A percentile compares a stretch with the other conserved stretches of the same genome.
Evolutionary conservation across 2,329 filamentous ascomycete genomes (phyloP).

Genomic region (Ophiocordyceps camponoti-leonardi): DNA sequence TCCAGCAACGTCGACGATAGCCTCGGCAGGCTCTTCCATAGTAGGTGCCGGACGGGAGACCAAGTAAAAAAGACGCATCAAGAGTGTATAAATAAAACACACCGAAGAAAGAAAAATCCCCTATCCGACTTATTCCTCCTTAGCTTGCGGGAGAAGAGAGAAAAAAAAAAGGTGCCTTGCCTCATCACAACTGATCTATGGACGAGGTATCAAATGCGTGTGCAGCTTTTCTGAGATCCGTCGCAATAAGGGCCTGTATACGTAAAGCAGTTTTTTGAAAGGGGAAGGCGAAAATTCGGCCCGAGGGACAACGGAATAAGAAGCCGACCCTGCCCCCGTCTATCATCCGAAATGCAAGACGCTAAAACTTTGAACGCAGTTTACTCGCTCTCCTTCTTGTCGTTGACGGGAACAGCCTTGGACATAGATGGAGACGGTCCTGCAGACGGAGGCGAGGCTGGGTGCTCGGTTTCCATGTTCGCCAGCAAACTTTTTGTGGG

Average conservation of each 20-base stretch:
- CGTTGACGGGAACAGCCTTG: constrained; percentile 41
- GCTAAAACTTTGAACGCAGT: constrained; percentile 13
- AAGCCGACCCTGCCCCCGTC: constrained; percentile 27
- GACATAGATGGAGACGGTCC: constrained; percentile 48
- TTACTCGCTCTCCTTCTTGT: constrained; percentile 34
- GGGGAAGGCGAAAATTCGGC: background rate
- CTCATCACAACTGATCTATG: constrained; percentile 22
- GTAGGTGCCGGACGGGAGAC: constrained; percentile 1
- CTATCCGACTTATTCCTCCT: constrained; percentile 6
- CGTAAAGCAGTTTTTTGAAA: constrained; percentile 14
- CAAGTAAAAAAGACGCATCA: background rate
- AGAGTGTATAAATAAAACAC: constrained; percentile 3
- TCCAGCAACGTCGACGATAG: too few species aligned
- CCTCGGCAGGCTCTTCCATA: background rate
- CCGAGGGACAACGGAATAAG: constrained; percentile 8
- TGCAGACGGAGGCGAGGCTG: constrained; percentile 52
- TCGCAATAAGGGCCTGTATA: constrained; percentile 28
- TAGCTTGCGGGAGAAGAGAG: too few species aligned
- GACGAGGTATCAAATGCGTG: constrained; percentile 29
- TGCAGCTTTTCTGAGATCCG: constrained; percentile 28
- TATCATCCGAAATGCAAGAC: constrained; percentile 33
- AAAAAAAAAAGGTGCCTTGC: constrained; percentile 14
- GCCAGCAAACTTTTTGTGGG: constrained; percentile 32
- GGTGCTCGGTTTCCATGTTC: constrained; percentile 44
- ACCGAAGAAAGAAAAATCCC: constrained; percentile 3